These are phyloP conservation scores for Aspergillus ostianus DNA, from an alignment of 495 filamentous ascomycete species.

Conservation along the genomic window DNA sequence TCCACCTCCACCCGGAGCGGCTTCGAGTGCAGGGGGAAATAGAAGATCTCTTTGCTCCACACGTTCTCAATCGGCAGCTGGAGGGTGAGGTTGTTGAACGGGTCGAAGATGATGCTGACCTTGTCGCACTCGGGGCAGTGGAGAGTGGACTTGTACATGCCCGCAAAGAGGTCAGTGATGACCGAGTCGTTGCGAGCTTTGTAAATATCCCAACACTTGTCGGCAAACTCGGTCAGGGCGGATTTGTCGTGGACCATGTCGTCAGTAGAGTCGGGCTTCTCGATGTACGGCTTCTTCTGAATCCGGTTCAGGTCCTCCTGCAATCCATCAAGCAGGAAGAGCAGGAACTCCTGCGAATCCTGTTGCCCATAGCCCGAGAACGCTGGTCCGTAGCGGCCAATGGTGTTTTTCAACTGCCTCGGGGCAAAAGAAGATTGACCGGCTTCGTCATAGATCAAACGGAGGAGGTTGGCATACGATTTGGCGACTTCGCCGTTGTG, in stretches of 20 bases:
- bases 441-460: slow-evolving; percentile 63
- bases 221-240: slow-evolving; percentile 76
- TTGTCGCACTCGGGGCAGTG: slow-evolving; percentile 89
- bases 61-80: slow-evolving; percentile 82
- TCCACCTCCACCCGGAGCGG: slow-evolving; percentile 78
- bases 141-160: slow-evolving; percentile 96
- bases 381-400: slow-evolving; percentile 74
- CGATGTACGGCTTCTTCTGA: slow-evolving; percentile 93
- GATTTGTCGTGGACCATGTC: slow-evolving; percentile 85
- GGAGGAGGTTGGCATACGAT: slow-evolving; percentile 71
- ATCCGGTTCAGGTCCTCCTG: slow-evolving; percentile 95
- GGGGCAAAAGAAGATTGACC: slow-evolving; percentile 65
- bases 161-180: slow-evolving; percentile 90
- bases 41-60: slow-evolving; percentile 70
- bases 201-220: slow-evolving; percentile 86
- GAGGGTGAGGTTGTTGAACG: slow-evolving; percentile 90
- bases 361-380: slow-evolving; percentile 97
- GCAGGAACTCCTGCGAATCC: slow-evolving; percentile 96
- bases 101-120: slow-evolving; percentile 97
- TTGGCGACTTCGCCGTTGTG: slow-evolving; percentile 81
- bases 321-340: slow-evolving; percentile 89
- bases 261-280: slow-evolving; percentile 96
- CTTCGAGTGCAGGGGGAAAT: slow-evolving; percentile 63
- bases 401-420: slow-evolving; percentile 71
- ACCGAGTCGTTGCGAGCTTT: slow-evolving; percentile 92